phyloP scores from a whole-genome alignment of 1,139 yeast species.

The Magnusiomyces paraingens region DNA sequence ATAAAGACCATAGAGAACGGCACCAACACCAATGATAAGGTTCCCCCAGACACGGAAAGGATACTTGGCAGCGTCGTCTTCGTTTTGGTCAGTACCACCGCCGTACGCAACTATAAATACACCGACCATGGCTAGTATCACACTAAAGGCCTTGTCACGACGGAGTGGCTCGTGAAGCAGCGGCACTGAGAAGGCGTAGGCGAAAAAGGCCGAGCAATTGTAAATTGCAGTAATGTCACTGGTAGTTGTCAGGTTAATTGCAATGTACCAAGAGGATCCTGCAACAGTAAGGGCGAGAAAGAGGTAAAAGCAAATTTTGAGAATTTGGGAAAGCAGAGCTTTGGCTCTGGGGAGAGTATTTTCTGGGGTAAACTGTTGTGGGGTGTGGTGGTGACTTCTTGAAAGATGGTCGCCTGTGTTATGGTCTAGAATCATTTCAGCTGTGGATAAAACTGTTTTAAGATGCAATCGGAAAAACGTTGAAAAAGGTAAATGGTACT shows the following conservation, averaged over 20 bases:
- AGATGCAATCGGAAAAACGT: constrained; percentile 44
- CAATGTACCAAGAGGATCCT: constrained; percentile 80
- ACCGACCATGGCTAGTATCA: constrained; percentile 63
- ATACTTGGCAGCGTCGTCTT: constrained; percentile 32
- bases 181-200: constrained; percentile 78
- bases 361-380: constrained; percentile 14
- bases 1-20: constrained; percentile 74
- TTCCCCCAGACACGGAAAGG: constrained; percentile 70
- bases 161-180: constrained; percentile 58
- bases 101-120: constrained; percentile 76
- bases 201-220: constrained; percentile 84
- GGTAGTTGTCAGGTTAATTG: constrained; percentile 76
- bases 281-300: constrained; percentile 63
- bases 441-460: constrained; percentile 47
- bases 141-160: constrained; percentile 61
- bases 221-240: constrained; percentile 86
- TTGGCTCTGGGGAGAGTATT: constrained; percentile 11
- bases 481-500: constrained; percentile 30
- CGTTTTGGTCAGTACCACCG: constrained; percentile 36
- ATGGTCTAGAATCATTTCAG: constrained; percentile 40
- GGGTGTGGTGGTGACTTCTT: constrained; percentile 20
- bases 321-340: constrained; percentile 39
- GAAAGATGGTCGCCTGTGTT: constrained; percentile 36
- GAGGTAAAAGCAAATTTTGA: constrained; percentile 41
- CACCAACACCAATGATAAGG: constrained; percentile 66